Percentiles rank a stretch among this genome's conserved stretches.
Evolutionary conservation across 2,329 filamentous ascomycete genomes (phyloP).

Genomic region (Paracoccidioides lutzii): DNA sequence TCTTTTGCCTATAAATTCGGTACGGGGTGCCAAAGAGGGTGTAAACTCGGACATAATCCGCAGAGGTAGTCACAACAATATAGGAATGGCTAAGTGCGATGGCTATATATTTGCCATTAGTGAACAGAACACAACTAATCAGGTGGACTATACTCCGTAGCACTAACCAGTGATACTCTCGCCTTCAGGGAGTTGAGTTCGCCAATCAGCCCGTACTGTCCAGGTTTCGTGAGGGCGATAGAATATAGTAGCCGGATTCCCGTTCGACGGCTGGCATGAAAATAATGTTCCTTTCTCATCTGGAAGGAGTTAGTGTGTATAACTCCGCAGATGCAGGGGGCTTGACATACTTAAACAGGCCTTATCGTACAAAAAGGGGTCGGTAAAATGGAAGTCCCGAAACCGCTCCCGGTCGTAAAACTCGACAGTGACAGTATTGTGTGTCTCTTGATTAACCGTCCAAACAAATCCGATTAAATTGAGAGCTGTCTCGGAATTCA

Average conservation of each 20-base stretch:
- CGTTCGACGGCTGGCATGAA: conserved; percentile 57
- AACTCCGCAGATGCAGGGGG: neutral
- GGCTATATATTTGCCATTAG: conserved; percentile 31
- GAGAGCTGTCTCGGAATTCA: conserved; percentile 36
- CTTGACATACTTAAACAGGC: conserved; percentile 59
- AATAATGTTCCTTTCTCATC: conserved; percentile 74
- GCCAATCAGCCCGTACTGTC: conserved; percentile 84
- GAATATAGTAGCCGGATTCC: conserved; percentile 69
- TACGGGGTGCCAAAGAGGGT: conserved; percentile 85
- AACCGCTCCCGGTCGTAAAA: conserved; percentile 93
- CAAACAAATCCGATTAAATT: conserved; percentile 92
- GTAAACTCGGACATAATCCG: conserved; percentile 82
- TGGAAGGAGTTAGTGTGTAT: conserved; percentile 11
- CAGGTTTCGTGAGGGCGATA: conserved; percentile 95
- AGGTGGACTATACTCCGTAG: neutral
- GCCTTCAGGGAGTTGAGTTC: conserved; percentile 72
- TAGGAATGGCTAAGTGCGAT: conserved; percentile 88
- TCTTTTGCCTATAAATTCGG: conserved; percentile 83
- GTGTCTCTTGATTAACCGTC: conserved; percentile 89
- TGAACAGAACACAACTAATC: neutral
- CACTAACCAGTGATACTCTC: conserved; percentile 55
- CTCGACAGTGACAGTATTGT: conserved; percentile 89
- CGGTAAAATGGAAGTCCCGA: conserved; percentile 93
- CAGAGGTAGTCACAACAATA: conserved; percentile 73
- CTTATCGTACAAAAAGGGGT: conserved; percentile 91